Evolutionary conservation across 2,329 filamentous ascomycete genomes (phyloP).

Genomic region (Daldinia sp.): DNA sequence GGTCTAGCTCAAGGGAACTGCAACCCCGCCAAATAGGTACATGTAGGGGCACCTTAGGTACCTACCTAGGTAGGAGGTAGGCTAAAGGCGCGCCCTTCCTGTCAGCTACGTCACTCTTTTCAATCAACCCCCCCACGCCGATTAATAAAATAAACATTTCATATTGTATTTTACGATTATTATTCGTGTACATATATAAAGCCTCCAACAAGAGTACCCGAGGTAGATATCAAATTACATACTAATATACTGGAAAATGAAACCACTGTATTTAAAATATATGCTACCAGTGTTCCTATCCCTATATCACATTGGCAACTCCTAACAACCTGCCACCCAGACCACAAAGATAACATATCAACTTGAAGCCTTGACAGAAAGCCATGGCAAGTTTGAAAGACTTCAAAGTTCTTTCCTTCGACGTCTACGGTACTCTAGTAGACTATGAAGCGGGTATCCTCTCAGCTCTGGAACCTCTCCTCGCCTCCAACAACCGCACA

Average conservation of each 20-base stretch:
- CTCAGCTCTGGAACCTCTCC: conserved; percentile 63
- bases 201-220: neutral
- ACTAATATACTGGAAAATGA: neutral
- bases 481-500: conserved; percentile 55
- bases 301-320: neutral
- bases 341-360: neutral
- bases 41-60: neutral
- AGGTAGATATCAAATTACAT: neutral
- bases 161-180: neutral
- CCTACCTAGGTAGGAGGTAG: neutral
- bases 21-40: neutral
- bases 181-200: neutral
- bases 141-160: neutral
- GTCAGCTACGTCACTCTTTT: conserved; percentile 16
- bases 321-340: neutral
- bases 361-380: neutral
- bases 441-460: conserved; percentile 80
- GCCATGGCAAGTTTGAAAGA: conserved; percentile 30
- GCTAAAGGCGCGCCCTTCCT: conserved; percentile 31
- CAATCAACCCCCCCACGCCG: neutral
- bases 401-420: conserved; percentile 69
- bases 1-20: neutral
- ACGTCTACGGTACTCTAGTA: conserved; percentile 82
- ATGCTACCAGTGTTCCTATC: no score
- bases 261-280: neutral